Base-by-base conservation (phyloP, 2,329 filamentous ascomycete species). In the Colletotrichum noveboracense region DNA sequence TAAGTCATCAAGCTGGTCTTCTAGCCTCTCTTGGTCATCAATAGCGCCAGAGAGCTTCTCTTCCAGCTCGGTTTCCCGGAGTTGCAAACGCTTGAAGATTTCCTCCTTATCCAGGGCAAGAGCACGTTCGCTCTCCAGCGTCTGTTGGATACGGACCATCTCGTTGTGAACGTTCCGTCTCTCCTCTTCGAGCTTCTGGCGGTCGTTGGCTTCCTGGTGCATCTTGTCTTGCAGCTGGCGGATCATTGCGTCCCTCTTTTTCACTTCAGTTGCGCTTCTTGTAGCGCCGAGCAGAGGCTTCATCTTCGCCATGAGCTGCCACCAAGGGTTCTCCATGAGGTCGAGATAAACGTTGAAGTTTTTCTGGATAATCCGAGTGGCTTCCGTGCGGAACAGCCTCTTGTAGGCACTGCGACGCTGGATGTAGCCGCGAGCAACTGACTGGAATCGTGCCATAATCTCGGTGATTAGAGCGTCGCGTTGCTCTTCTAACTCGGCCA, bases 61-160 rank as follows among this genome's bases (percentile, higher is more conserved):
- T 68, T 94, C 95, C 6, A 99, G 90, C 82, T 99, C 96, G 13
- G 93, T 90, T 85, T 99, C 97, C n/a, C 97, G 94, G 69, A 93
- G 88, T 82, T 98, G 97, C 26, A 99, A 89, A n/a, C 97, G 92
- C 82, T 96, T 97, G 88, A 98, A 99, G 76, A 99, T 99, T 81
- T 99, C 97, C 82, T 99, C 97, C 83, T 99, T 99, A 85, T 99
- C 97, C 7, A 99, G 88, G 1, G 97, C 97, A 56, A 99, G 89
- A n/a, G 96, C 95, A 66, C 97, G 93, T 85, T 99, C 97, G 78
- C 96, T 98, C 84, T 99, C 97, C 3, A 99, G 89, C 0, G 95
- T 98, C 80, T 98, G 95, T 82, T 98, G 96, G 62, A 98, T 95
- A 36, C 94, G 93, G 79, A 96, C 91, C 80, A 98, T 94, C 81